Evolutionary conservation across 2,329 filamentous ascomycete genomes (phyloP).

Genomic region (Xylariaceae sp.): DNA sequence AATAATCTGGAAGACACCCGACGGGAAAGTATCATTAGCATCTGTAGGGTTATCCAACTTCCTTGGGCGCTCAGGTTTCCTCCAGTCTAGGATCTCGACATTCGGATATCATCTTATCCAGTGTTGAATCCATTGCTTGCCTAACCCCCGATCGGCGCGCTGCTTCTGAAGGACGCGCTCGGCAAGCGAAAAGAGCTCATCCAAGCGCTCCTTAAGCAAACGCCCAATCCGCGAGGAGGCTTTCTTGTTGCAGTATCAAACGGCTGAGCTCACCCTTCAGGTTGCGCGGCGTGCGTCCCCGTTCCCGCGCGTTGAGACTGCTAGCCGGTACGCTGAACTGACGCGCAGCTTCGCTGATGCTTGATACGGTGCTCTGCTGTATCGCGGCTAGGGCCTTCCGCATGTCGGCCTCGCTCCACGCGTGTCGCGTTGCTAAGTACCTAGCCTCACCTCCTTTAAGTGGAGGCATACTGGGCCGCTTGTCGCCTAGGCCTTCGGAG

Average conservation of each 20-base stretch:
- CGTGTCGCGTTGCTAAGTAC: conserved; percentile 26
- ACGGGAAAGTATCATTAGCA: neutral
- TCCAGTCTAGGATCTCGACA: conserved; percentile 33
- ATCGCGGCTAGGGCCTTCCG: conserved; percentile 32
- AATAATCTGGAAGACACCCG: neutral
- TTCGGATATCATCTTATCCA: conserved; percentile 36
- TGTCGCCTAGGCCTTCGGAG: conserved; percentile 30
- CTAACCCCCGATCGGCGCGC: conserved; percentile 27
- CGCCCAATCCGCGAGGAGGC: conserved; percentile 38
- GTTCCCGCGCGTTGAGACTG: conserved; percentile 34
- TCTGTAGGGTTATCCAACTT: conserved; percentile 9
- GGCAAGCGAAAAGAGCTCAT: conserved; percentile 34
- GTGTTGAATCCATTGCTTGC: conserved; percentile 40
- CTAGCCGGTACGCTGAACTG: conserved; percentile 38
- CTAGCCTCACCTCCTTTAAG: conserved; percentile 16
- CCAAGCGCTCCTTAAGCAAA: conserved; percentile 32
- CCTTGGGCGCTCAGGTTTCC: conserved; percentile 10
- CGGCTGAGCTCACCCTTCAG: conserved; percentile 33
- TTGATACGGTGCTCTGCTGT: conserved; percentile 3
- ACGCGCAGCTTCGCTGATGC: conserved; percentile 30
- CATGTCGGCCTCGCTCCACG: conserved; percentile 36
- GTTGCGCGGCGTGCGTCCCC: conserved; percentile 27
- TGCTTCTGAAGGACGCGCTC: conserved; percentile 33
- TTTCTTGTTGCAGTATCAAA: conserved; percentile 36
- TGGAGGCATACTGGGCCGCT: conserved; percentile 26